Evolutionary conservation across 257 asterid genomes (phyloP).

Genomic region (Gentiana straminea): DNA sequence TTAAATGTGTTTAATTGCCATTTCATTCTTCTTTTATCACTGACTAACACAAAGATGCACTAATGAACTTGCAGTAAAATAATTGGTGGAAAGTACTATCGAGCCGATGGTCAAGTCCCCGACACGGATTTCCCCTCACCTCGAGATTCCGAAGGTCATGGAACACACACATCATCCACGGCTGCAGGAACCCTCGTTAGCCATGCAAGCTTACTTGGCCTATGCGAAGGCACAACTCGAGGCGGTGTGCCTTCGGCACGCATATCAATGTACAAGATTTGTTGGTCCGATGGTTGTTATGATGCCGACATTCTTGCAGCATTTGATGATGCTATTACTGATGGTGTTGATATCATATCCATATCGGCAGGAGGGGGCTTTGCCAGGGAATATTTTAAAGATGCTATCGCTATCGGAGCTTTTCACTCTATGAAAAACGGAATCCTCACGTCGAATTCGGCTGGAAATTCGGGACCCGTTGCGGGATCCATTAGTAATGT

Average conservation of each 20-base stretch:
- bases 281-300: conserved; percentile 41
- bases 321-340: conserved; percentile 69
- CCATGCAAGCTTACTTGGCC: conserved; percentile 29
- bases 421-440: conserved; percentile 62
- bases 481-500: conserved; percentile 30
- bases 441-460: conserved; percentile 57
- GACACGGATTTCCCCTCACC: conserved; percentile 29
- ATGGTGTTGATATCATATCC: conserved; percentile 59
- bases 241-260: conserved; percentile 57
- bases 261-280: conserved; percentile 45
- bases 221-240: conserved; percentile 39
- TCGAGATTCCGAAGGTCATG: conserved; percentile 53
- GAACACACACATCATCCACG: conserved; percentile 52
- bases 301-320: conserved; percentile 56
- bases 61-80: conserved; percentile 34
- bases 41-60: too few relatives aligned
- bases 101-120: conserved; percentile 15
- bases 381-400: conserved; percentile 43
- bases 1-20: too few relatives aligned
- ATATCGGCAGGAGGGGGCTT: conserved; percentile 38
- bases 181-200: conserved; percentile 34
- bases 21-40: too few relatives aligned
- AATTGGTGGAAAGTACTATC: conserved; percentile 50
- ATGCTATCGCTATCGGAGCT: conserved; percentile 68
- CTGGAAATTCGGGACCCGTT: conserved; percentile 51